Base-by-base conservation (phyloP, 179 eudicot genomes). In the Pouteria campechiana region DNA sequence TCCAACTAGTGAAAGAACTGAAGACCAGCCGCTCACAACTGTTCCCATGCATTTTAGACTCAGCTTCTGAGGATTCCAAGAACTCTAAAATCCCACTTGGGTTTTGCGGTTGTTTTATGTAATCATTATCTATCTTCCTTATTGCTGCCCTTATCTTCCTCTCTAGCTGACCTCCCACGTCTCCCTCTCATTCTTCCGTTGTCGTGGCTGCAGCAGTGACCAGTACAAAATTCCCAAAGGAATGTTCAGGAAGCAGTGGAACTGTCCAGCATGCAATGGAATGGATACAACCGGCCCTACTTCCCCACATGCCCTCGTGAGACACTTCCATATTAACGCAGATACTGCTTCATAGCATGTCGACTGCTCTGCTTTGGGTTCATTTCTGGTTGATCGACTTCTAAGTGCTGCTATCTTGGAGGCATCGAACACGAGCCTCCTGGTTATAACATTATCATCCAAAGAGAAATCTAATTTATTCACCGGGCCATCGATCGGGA, bases 341-440 rank as follows among this genome's bases (percentile, higher is more conserved):
- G 43, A 40, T 9, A 61, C 20, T 2, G 37, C 50, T 12, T 50
- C 40, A 17, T 40, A 17, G 5, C 41, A 15, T 2, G 48, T 41
- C 2, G 32, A 29, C 17, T 31, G n/a, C 28, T 16, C 39, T 3
- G 12, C 10, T 6, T 32, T 17, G 8, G 10, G 3, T 2, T 24
- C 18, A 3, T 11, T 39, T 0, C 4, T 37, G 6, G 44, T 14
- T 14, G 34, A 58, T 23, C 36, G 41, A 3, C 22, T n/a, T 14
- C 11, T 7, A 0, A 57, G 41, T 7, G 25, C 11, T 3, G 21
- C 19, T 1, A 45, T 16, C 31, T 17, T 30, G 5, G 31, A 7
- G 16, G 33, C 16, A 11, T 12, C 19, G 45, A 62, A 55, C 32
- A 43, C 46, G 20, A 55, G 50, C 35, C 61, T 31, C 35, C 50